Base-by-base conservation (phyloP, 208 protist species). In the Acanthamoeba culbertsoni region DNA sequence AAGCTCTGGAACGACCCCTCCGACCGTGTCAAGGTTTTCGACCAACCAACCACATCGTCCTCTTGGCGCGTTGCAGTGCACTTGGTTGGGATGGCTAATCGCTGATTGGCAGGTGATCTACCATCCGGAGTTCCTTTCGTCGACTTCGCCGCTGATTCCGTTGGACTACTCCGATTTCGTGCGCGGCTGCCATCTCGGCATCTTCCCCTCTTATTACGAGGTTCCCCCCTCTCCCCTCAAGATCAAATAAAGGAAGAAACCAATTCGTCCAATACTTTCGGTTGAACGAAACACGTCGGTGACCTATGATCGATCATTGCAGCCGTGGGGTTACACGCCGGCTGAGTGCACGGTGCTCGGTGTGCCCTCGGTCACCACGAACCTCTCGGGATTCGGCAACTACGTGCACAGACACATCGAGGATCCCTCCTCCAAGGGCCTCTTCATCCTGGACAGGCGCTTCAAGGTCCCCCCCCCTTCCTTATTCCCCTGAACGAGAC, bases 111-210 rank as follows among this genome's bases (percentile, higher is more conserved):
- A 92, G 62, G 93, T 98, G 37, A 93, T 98, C n/a, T 98, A 96
- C 90, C 97, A 98, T 71, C 97, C 97, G 35, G 95, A 97, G 68
- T 98, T 98, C 63, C 33, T 98, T 10, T 95, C 28, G n/a, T 91
- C 94, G 0, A 96, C 96, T 0, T 96, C 82, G 68, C 96, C 97
- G 26, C 45, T 98, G 3, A 73, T 98, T 23, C 94, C 95, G 10
- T 40, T 98, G 7, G 97, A 98, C 48, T 98, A 98, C 40, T 75
- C 94, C 20, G 95, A 96, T 2, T 97, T 97, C 65, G 96, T 97
- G 18, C 77, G 95, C 37, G 95, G 94, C 28, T 96, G 95, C 68
- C 96, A 97, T 71, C 31, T 97, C 7, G 96, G 96, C 73, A 92
- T 97, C 6, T 97, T 97, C 90, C 94, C 92, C 12, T 95, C 90